Conservation (phyloP, 768 basidiomycete species). For the Phylloporus sp. region DNA sequence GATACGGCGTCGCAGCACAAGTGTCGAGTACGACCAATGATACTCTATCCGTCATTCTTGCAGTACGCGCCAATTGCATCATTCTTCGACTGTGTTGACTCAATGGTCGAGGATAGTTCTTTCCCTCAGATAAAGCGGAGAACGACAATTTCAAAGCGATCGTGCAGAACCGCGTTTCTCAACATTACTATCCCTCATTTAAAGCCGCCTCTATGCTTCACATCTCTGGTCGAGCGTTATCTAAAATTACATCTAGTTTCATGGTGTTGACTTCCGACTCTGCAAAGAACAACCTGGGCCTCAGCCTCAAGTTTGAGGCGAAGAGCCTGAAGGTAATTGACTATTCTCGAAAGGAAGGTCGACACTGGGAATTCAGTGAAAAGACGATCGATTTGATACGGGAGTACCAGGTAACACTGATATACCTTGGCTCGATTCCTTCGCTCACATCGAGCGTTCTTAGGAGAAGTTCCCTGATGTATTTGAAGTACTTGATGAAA, state of each 20-base stretch:
- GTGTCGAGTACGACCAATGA: slow-evolving; percentile 68
- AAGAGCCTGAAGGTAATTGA: slow-evolving; percentile 91
- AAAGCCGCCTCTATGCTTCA: slow-evolving; percentile 67
- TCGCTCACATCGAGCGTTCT: neutral
- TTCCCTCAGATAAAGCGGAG: slow-evolving; percentile 77
- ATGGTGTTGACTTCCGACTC: slow-evolving; percentile 77
- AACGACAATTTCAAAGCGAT: slow-evolving; percentile 71
- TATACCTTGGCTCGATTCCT: neutral
- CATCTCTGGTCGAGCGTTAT: slow-evolving; percentile 73
- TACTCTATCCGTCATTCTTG: slow-evolving; percentile 75
- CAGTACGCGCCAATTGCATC: slow-evolving; percentile 45
- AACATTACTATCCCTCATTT: slow-evolving; percentile 74
- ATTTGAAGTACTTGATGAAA: slow-evolving; percentile 63
- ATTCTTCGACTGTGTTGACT: neutral
- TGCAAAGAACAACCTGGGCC: slow-evolving; percentile 82
- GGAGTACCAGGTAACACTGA: slow-evolving; percentile 83
- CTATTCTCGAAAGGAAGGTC: slow-evolving; percentile 79
- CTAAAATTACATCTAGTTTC: slow-evolving; percentile 90
- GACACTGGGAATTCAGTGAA: slow-evolving; percentile 91
- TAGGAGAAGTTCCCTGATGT: slow-evolving; percentile 82
- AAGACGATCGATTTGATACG: slow-evolving; percentile 74
- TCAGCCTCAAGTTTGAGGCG: slow-evolving; percentile 94
- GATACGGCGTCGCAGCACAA: slow-evolving; percentile 93
- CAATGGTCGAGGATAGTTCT: slow-evolving; percentile 52
- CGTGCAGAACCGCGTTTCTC: slow-evolving; percentile 45